phyloP scores from a whole-genome alignment of 495 filamentous ascomycete genomes.

The Xylaria castorea region DNA sequence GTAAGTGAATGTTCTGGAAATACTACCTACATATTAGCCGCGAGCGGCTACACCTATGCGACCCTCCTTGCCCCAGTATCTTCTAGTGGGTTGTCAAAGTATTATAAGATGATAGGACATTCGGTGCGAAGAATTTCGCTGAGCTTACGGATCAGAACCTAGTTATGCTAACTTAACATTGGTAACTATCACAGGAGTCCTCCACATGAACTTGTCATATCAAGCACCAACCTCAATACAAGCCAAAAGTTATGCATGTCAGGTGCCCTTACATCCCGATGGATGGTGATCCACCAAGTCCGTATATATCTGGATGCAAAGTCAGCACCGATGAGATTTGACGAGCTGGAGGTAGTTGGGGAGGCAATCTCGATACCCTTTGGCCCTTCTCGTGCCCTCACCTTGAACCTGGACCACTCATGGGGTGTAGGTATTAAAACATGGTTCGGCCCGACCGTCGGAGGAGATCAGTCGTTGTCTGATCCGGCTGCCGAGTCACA shows the following conservation, averaged over 20 bases:
- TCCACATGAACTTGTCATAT: not conserved
- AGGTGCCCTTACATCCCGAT: not conserved
- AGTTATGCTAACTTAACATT: not conserved
- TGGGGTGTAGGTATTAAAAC: not conserved
- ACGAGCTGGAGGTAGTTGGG: not conserved
- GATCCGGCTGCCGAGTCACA: not conserved
- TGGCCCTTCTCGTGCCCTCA: not conserved
- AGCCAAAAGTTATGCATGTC: not conserved
- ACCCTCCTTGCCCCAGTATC: not conserved
- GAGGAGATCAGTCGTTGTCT: not conserved
- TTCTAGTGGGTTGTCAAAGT: not conserved
- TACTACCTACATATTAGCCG: not conserved
- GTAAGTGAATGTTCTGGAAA: not conserved
- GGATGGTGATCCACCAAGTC: not conserved
- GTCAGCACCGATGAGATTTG: not conserved
- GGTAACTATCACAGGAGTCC: not conserved
- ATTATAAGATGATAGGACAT: not conserved
- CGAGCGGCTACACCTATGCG: no score
- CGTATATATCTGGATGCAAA: constrained; percentile 6
- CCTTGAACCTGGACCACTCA: not conserved
- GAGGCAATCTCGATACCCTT: not conserved
- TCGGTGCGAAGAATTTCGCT: not conserved
- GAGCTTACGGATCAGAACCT: not conserved
- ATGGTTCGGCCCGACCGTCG: not conserved
- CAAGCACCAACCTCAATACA: not conserved